A percentile compares a stretch with the other conserved stretches of the same genome.
Evolutionary conservation across 73 alveolate genomes (phyloP).

Genomic region (Blepharisma stoltei): DNA sequence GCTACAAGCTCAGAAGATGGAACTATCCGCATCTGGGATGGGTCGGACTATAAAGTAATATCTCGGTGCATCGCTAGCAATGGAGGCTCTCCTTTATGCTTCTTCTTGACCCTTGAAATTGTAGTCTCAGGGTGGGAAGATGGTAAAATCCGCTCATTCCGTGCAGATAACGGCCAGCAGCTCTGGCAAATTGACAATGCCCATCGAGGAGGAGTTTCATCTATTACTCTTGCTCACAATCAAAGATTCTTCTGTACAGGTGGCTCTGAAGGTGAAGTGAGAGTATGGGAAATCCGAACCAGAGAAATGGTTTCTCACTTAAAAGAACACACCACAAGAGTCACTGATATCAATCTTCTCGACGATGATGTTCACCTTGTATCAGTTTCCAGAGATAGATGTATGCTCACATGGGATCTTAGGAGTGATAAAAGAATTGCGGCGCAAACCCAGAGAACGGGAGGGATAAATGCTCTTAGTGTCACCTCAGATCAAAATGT

Average conservation of each 20-base stretch:
- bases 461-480: slow-evolving; percentile 89
- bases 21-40: slow-evolving; percentile 92
- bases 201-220: slow-evolving; percentile 91
- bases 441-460: slow-evolving; percentile 91
- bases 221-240: slow-evolving; percentile 76
- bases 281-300: slow-evolving; percentile 95
- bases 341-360: slow-evolving; percentile 83
- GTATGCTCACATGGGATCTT: slow-evolving; percentile 87
- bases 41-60: slow-evolving; percentile 84
- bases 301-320: slow-evolving; percentile 92
- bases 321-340: slow-evolving; percentile 91
- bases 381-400: slow-evolving; percentile 86
- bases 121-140: slow-evolving; percentile 93
- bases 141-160: slow-evolving; percentile 85
- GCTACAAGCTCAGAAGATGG: slow-evolving; percentile 94
- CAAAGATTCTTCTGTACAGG: slow-evolving; percentile 85
- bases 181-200: slow-evolving; percentile 97
- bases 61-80: slow-evolving; percentile 68
- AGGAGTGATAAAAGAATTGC: slow-evolving; percentile 90
- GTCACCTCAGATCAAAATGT: slow-evolving; percentile 72
- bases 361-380: slow-evolving; percentile 87
- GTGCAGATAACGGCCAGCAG: slow-evolving; percentile 76
- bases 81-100: slow-evolving; percentile 83
- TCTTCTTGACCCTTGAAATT: slow-evolving; percentile 87
- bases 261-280: slow-evolving; percentile 90